Evolutionary conservation across 192 early-diverging fungal genomes (phyloP).

Genomic region (Backusella sp.): DNA sequence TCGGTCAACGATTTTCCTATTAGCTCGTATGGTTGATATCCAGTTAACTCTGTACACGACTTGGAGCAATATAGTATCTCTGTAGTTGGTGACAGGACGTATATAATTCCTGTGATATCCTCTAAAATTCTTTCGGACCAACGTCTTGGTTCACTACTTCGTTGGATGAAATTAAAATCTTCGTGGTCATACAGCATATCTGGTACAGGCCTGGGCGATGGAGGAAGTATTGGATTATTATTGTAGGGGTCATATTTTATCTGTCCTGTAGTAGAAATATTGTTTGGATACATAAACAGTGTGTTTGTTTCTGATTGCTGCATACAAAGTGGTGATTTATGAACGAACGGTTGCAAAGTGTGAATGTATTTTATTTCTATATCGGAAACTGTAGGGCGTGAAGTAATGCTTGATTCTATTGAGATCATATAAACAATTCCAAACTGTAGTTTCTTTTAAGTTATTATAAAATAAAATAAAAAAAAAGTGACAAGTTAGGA

Average conservation of each 20-base stretch:
- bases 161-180: slow-evolving; percentile 38
- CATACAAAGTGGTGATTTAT: not conserved
- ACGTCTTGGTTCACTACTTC: slow-evolving; percentile 22
- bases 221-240: not conserved
- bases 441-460: not conserved
- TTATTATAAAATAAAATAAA: slow-evolving; percentile 1
- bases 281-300: not conserved
- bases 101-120: slow-evolving; percentile 43
- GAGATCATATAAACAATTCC: not conserved
- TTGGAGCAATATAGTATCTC: slow-evolving; percentile 47
- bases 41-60: slow-evolving; percentile 41
- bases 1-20: slow-evolving; percentile 41
- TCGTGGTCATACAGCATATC: slow-evolving; percentile 7
- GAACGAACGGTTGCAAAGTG: not conserved
- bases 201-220: not conserved
- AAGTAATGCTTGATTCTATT: not conserved
- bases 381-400: not conserved
- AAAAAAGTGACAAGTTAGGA: not conserved
- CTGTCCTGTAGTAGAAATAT: not conserved
- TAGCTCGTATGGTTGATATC: slow-evolving; percentile 43
- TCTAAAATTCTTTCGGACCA: slow-evolving; percentile 46
- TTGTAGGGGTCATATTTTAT: not conserved
- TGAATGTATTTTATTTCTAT: not conserved
- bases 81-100: slow-evolving; percentile 38
- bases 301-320: slow-evolving; percentile 8